Percentiles rank a stretch among this genome's conserved stretches.
Conservation (phyloP, 2,329 filamentous ascomycete genomes). For the Sclerotiophoma versabilis region DNA sequence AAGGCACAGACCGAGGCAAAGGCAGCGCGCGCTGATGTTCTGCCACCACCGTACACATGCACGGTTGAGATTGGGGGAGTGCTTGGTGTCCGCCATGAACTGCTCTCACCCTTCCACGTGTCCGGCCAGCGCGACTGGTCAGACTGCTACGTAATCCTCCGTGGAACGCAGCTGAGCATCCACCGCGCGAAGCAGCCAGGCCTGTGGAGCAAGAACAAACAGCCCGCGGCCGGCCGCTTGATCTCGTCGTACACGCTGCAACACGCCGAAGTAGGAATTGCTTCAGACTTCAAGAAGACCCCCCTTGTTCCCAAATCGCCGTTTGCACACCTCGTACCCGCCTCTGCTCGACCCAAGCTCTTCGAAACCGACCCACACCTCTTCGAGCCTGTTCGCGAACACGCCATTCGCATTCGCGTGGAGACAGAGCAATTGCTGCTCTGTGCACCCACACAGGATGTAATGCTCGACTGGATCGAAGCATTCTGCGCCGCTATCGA, state of each 20-base stretch:
- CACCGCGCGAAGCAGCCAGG: conserved; percentile 67
- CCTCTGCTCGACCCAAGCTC: conserved; percentile 47
- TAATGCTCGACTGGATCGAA: conserved; percentile 74
- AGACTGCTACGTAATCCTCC: conserved; percentile 67
- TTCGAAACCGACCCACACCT: conserved; percentile 57
- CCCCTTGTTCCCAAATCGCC: conserved; percentile 53
- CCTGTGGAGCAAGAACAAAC: conserved; percentile 55
- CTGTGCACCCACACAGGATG: conserved; percentile 69
- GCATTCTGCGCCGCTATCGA: conserved; percentile 73
- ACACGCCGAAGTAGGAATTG: conserved; percentile 77
- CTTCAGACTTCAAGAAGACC: conserved; percentile 72
- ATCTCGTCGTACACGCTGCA: conserved; percentile 74
- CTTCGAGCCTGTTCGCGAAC: conserved; percentile 57
- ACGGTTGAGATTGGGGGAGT: conserved; percentile 43
- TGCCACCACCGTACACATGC: conserved; percentile 48
- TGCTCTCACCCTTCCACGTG: conserved; percentile 69
- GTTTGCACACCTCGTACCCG: conserved; percentile 55
- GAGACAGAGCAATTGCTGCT: conserved; percentile 78
- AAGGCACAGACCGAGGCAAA: conserved; percentile 30
- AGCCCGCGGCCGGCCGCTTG: conserved; percentile 63
- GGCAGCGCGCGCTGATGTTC: conserved; percentile 22
- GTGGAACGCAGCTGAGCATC: conserved; percentile 72
- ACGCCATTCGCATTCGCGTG: conserved; percentile 74
- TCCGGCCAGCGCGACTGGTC: conserved; percentile 70
- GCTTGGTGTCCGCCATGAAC: conserved; percentile 68